Conservation (phyloP, 2,329 filamentous ascomycete species). For the Pseudogymnoascus sp. region DNA sequence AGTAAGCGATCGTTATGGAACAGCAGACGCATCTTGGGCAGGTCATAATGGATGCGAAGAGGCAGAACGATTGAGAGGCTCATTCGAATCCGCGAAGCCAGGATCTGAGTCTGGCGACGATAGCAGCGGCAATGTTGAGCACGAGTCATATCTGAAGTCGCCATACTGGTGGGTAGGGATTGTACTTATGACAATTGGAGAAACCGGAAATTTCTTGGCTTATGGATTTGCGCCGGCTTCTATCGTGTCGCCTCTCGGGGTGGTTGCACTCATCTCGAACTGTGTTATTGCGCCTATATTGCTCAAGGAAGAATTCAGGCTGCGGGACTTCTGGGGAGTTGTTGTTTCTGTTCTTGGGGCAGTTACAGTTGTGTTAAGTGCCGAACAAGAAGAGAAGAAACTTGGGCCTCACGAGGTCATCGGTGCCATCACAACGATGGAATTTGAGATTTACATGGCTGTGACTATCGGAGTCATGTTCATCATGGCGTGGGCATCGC, state of each 20-base stretch:
- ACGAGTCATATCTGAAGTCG: conserved; percentile 66
- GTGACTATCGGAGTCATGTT: conserved; percentile 67
- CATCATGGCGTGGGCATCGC: conserved; percentile 71
- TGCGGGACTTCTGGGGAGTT: conserved; percentile 79
- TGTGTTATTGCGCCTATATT: conserved; percentile 92
- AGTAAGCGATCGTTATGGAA: conserved; percentile 38
- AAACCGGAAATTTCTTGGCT: conserved; percentile 91
- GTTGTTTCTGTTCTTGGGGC: conserved; percentile 78
- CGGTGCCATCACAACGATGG: conserved; percentile 76
- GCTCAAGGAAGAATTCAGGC: conserved; percentile 82
- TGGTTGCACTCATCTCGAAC: conserved; percentile 94
- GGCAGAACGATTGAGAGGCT: conserved; percentile 44
- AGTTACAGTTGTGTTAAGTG: conserved; percentile 86
- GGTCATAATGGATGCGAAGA: conserved; percentile 33
- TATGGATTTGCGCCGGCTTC: conserved; percentile 97
- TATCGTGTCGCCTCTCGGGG: conserved; percentile 90
- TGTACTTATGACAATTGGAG: conserved; percentile 82
- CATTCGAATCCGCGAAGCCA: conserved; percentile 39
- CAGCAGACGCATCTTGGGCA: conserved; percentile 24
- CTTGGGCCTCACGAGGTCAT: conserved; percentile 85
- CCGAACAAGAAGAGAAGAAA: conserved; percentile 80
- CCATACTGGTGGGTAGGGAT: conserved; percentile 97
- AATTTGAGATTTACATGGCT: conserved; percentile 83
- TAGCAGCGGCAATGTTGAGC: conserved; percentile 28
- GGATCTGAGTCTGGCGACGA: conserved; percentile 21